Conservation (phyloP, 352 stramenopile species). For the Phytopythium aichiense region DNA sequence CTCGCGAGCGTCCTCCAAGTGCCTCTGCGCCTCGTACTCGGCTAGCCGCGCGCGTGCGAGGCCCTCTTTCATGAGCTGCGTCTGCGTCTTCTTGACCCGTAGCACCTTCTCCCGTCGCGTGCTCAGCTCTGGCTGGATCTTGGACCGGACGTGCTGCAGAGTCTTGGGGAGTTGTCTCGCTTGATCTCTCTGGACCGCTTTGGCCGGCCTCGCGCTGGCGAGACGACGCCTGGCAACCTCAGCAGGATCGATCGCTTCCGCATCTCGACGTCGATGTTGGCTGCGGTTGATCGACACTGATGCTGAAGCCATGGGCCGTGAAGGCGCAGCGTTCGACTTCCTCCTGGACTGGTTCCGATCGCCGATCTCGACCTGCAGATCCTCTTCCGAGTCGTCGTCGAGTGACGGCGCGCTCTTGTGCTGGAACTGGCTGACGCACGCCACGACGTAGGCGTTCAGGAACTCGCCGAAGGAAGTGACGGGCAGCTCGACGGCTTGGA, state of each 20-base stretch:
- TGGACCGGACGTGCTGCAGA: constrained; percentile 46
- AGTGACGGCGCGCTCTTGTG: not conserved
- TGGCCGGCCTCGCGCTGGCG: not conserved
- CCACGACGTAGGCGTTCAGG: constrained; percentile 42
- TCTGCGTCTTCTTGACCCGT: constrained; percentile 75
- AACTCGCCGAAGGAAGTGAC: constrained; percentile 57
- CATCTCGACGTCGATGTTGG: not conserved
- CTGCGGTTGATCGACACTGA: not conserved
- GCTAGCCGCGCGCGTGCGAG: constrained; percentile 48
- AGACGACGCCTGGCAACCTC: not conserved
- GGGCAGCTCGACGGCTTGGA: constrained; percentile 31
- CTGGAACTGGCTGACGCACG: constrained; percentile 30
- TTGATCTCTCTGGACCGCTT: not conserved
- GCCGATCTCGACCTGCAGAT: not conserved
- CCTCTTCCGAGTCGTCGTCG: not conserved
- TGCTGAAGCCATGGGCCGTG: not conserved
- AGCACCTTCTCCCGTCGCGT: constrained; percentile 49
- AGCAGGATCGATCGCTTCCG: not conserved
- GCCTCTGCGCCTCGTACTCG: constrained; percentile 44
- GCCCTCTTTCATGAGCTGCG: constrained; percentile 67
- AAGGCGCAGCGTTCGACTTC: not conserved
- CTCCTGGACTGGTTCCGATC: not conserved
- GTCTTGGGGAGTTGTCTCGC: constrained; percentile 12
- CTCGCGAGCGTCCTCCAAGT: constrained; percentile 24
- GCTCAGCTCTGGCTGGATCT: constrained; percentile 61